These are phyloP conservation scores for Furcasterigmium sp. DNA, from an alignment of 2,329 filamentous ascomycete species.

Conservation along the genomic window DNA sequence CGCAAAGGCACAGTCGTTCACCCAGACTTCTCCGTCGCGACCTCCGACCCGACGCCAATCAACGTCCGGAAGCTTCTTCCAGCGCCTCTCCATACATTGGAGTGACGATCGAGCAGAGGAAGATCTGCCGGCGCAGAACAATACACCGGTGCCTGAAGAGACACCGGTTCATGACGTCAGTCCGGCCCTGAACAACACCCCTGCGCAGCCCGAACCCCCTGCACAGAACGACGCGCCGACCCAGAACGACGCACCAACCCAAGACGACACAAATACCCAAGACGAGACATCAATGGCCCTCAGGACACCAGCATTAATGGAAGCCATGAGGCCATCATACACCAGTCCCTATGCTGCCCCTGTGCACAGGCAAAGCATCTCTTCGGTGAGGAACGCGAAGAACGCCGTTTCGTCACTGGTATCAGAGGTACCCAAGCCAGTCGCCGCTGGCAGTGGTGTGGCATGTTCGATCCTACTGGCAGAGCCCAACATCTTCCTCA, in stretches of 20 bases:
- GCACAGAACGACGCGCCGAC: too few relatives aligned
- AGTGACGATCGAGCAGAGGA: too few relatives aligned
- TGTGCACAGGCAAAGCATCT: conserved; percentile 41
- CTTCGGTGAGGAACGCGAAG: conserved; percentile 47
- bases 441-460: conserved; percentile 74
- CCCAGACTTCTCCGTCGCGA: background rate
- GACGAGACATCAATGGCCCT: background rate
- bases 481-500: conserved; percentile 75
- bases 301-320: conserved; percentile 2
- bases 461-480: conserved; percentile 69
- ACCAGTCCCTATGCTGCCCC: conserved; percentile 18
- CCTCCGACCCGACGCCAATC: background rate
- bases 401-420: conserved; percentile 43
- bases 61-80: conserved; percentile 1
- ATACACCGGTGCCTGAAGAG: background rate
- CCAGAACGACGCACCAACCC: background rate
- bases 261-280: background rate
- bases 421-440: conserved; percentile 61
- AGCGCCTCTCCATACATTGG: conserved; percentile 2
- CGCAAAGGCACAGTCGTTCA: background rate
- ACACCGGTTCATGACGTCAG: background rate
- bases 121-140: too few relatives aligned
- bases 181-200: too few relatives aligned
- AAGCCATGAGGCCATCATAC: conserved; percentile 9
- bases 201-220: background rate